A percentile compares a stretch with the other conserved stretches of the same genome.
These are phyloP conservation scores for Omphalotus guepiniiformis DNA, from an alignment of 768 basidiomycete genomes.

Conservation along the genomic window DNA sequence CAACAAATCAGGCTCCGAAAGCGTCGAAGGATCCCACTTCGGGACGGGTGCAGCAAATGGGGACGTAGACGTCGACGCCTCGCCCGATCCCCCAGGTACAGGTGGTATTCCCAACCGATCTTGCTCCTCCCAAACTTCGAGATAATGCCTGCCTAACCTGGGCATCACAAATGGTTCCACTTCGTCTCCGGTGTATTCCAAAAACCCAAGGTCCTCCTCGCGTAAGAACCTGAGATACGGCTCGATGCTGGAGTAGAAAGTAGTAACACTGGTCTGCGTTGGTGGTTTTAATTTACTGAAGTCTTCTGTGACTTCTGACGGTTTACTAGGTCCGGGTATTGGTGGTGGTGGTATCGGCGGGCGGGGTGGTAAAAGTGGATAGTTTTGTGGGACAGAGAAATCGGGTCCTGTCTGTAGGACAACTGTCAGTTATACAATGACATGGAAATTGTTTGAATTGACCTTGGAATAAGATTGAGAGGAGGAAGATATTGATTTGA, in stretches of 20 bases:
- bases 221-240: slow-evolving; percentile 85
- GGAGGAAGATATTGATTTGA: slow-evolving; percentile 45
- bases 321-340: slow-evolving; percentile 76
- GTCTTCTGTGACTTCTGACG: slow-evolving; percentile 82
- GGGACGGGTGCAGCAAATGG: slow-evolving; percentile 46
- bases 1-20: slow-evolving; percentile 65
- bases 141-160: slow-evolving; percentile 80
- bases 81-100: background rate
- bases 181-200: slow-evolving; percentile 89
- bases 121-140: slow-evolving; percentile 91
- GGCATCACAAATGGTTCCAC: slow-evolving; percentile 85
- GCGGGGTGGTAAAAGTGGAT: slow-evolving; percentile 51
- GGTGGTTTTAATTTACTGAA: slow-evolving; percentile 83
- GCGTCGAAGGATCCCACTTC: slow-evolving; percentile 80
- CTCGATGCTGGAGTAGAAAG: slow-evolving; percentile 87
- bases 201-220: slow-evolving; percentile 94
- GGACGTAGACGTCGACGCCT: slow-evolving; percentile 6
- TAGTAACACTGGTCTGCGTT: slow-evolving; percentile 60
- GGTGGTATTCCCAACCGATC: slow-evolving; percentile 40
- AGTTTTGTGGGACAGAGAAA: slow-evolving; percentile 50
- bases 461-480: slow-evolving; percentile 1
- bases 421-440: background rate
- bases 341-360: slow-evolving; percentile 63
- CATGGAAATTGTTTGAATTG: background rate
- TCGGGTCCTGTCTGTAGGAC: slow-evolving; percentile 47